Percentiles rank a stretch among this genome's conserved stretches.
Conservation (phyloP, 768 basidiomycete species). For the Candolleomyces eurysporus region DNA sequence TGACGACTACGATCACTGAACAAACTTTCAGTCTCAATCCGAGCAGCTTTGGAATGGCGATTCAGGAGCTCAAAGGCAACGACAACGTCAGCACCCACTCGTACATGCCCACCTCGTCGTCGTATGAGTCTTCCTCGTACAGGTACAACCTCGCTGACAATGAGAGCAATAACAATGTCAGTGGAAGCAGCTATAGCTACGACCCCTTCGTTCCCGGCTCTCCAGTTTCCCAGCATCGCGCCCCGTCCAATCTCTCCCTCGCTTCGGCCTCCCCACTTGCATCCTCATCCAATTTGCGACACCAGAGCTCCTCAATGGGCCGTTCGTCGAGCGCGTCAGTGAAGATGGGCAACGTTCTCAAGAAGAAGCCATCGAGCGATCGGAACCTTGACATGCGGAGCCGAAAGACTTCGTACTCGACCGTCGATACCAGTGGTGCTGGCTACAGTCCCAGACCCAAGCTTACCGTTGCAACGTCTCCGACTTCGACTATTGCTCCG, state of each 20-base stretch:
- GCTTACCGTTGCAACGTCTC: background rate
- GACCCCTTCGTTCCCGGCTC: background rate
- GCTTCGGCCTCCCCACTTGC: background rate
- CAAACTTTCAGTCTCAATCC: conserved; percentile 3
- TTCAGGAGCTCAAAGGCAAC: background rate
- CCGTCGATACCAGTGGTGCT: background rate
- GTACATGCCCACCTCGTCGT: background rate
- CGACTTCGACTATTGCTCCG: background rate
- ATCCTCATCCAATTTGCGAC: background rate
- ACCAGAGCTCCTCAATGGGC: conserved; percentile 1
- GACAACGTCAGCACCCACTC: background rate
- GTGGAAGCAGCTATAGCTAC: background rate
- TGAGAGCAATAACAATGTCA: background rate
- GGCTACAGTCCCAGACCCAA: background rate
- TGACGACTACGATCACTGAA: conserved; percentile 5
- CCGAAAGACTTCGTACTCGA: background rate
- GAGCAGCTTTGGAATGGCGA: conserved; percentile 9
- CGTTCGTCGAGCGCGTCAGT: background rate
- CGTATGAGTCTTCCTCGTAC: background rate
- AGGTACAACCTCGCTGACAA: too few relatives aligned
- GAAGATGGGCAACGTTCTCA: background rate
- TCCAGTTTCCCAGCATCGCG: background rate
- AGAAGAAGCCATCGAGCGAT: background rate
- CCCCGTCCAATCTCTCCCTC: background rate
- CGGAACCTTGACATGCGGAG: background rate